These are phyloP conservation scores for Arthrobotrys pseudoclavata DNA, from an alignment of 2,329 filamentous ascomycete species.

Conservation along the genomic window DNA sequence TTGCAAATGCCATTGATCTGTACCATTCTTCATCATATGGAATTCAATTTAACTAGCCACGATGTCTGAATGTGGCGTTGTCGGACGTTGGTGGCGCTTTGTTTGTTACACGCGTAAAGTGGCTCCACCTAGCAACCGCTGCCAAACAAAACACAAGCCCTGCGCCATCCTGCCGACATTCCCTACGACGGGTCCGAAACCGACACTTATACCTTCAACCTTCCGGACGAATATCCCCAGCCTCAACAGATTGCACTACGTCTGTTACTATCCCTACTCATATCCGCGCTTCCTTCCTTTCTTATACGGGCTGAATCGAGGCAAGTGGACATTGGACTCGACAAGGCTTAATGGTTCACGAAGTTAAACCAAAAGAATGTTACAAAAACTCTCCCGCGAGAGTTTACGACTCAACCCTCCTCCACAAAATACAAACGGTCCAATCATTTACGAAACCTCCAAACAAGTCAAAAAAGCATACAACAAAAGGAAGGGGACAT, in stretches of 20 bases:
- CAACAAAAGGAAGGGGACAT: conserved; percentile 24
- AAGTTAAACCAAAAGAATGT: conserved; percentile 12
- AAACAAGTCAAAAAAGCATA: conserved; percentile 58
- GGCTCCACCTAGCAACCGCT: conserved; percentile 13
- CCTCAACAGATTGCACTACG: neutral
- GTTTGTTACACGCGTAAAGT: conserved; percentile 25
- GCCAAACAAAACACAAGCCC: conserved; percentile 24
- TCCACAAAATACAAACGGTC: conserved; percentile 2
- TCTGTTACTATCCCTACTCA: conserved; percentile 2
- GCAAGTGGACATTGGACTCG: neutral
- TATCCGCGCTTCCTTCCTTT: neutral
- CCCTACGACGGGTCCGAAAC: neutral
- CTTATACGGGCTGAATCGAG: neutral
- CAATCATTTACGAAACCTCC: conserved; percentile 54
- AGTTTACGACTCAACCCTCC: conserved; percentile 39
- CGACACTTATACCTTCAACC: neutral
- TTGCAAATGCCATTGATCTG: too few species aligned
- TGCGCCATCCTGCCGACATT: conserved; percentile 24
- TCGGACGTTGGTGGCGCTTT: conserved; percentile 18
- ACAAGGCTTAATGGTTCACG: too few species aligned
- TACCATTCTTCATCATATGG: too few species aligned
- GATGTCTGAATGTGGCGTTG: neutral
- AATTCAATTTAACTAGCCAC: too few species aligned
- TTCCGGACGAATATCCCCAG: neutral
- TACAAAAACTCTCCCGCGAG: conserved; percentile 49